Evolutionary conservation across 2,329 filamentous ascomycete genomes (phyloP).

Genomic region (Lasiodiplodia hormozganensis): DNA sequence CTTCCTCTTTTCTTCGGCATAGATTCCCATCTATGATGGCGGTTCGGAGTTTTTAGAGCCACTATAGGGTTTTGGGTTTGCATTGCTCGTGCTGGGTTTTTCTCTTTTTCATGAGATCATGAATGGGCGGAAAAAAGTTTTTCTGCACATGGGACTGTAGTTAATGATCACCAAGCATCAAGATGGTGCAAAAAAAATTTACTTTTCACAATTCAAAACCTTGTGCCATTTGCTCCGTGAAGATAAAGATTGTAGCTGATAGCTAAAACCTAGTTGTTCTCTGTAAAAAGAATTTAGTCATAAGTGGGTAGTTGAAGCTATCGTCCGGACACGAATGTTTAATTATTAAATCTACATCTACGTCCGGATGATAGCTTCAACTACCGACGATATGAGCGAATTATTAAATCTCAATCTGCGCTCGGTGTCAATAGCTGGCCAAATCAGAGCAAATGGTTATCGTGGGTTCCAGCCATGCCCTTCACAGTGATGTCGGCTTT

Average conservation of each 20-base stretch:
- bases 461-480: too few species aligned
- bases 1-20: conserved; percentile 28
- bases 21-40: conserved; percentile 30
- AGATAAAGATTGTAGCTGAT: not conserved
- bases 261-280: too few species aligned
- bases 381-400: too few species aligned
- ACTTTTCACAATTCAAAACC: conserved; percentile 8
- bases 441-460: too few species aligned
- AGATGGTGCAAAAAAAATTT: conserved; percentile 19
- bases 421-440: not conserved
- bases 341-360: not conserved
- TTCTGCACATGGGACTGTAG: conserved; percentile 25
- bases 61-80: conserved; percentile 29
- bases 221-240: not conserved
- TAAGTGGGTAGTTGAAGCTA: not conserved
- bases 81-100: conserved; percentile 26
- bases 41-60: conserved; percentile 31
- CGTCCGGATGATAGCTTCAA: not conserved
- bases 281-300: too few species aligned
- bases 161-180: conserved; percentile 26
- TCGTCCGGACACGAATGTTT: not conserved
- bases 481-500: not conserved
- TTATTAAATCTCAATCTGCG: too few species aligned
- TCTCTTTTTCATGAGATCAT: conserved; percentile 29
- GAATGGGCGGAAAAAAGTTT: conserved; percentile 23